Evolutionary conservation across 2,329 filamentous ascomycete species (phyloP), one percentile per base, ranked within the genome.

Genomic region (Thielaviopsis populi): DNA sequence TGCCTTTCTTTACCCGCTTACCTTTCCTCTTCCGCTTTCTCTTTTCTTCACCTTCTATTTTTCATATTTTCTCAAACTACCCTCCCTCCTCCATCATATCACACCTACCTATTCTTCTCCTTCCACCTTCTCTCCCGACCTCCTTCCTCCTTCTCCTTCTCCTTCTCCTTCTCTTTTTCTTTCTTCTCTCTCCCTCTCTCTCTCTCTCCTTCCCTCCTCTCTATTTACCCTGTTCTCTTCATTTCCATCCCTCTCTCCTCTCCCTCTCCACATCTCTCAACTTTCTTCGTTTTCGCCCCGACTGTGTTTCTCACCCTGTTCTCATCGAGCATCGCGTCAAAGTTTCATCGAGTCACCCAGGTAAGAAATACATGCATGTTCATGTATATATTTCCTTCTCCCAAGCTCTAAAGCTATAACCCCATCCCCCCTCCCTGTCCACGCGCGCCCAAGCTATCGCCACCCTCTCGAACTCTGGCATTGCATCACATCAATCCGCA

Each of bases 21-120:
- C 48, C 33, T 40, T 62, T 62, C 60, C 60, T 53, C 60, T 6
- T 62, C 30, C 60, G 53, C 43, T 42, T 50, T 24, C 37, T 53
- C 33, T 37, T 62, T 62, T 41, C 59, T 19, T 42, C 33, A 15
- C 61, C 40, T 24, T 33, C 22, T 19, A 63, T 15, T 41, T 56
- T 15, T 56, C 22, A 60, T 59, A 60, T 59, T 63, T 27, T 30
- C 53, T 37, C 46, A 19, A 22, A 42, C 54, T 41, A 27, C 42
- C 59, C 61, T 83, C 78, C 41, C 15, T 33, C 56, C 62, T 83
- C 80, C 73, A 84, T 83, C 78, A 61, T 37, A 61, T 64, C 53
- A 56, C 53, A 53, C 65, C 63, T 66, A 64, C 62, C 67, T 64
- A 61, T 64, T 61, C 64, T 68, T 65, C 66, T 67, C 63, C 64